These are phyloP conservation scores for Sporothrix globosa DNA, from an alignment of 2,329 filamentous ascomycete species.

Conservation along the genomic window DNA sequence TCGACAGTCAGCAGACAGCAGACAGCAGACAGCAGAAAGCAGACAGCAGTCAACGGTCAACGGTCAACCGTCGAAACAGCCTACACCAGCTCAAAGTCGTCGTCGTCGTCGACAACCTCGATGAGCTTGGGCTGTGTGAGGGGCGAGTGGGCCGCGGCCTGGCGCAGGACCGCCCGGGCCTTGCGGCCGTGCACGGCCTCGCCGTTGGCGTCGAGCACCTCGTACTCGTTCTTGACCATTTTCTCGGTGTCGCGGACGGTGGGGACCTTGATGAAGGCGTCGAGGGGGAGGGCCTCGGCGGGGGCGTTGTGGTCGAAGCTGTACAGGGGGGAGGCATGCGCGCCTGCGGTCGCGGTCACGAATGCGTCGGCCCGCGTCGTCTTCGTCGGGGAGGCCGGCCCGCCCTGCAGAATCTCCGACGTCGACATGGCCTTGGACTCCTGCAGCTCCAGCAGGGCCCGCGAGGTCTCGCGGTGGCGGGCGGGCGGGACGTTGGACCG, in stretches of 20 bases:
- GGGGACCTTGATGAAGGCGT: constrained; percentile 43
- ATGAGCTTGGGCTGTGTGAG: constrained; percentile 3
- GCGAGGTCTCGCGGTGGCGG: constrained; percentile 14
- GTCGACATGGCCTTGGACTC: background rate
- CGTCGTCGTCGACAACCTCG: constrained; percentile 35
- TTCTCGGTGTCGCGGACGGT: constrained; percentile 49
- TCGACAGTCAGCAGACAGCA: background rate
- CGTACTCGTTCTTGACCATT: constrained; percentile 52
- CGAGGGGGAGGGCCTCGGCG: constrained; percentile 47
- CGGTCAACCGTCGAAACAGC: background rate
- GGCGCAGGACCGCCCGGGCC: constrained; percentile 49
- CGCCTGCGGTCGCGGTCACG: constrained; percentile 37
- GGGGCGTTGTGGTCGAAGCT: constrained; percentile 50
- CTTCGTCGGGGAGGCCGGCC: background rate
- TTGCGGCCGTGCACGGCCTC: constrained; percentile 50
- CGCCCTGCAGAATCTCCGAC: background rate
- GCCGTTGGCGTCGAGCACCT: constrained; percentile 52
- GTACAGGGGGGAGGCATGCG: constrained; percentile 50
- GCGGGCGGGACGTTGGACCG: background rate
- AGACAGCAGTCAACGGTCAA: no score
- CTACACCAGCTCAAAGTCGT: constrained; percentile 38
- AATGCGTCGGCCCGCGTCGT: no score
- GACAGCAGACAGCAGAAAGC: background rate
- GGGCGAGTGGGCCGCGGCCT: constrained; percentile 32
- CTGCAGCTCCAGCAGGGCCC: background rate